phyloP scores from a whole-genome alignment of 176 grass and related monocot genomes.

The Sorghum bicolor region DNA sequence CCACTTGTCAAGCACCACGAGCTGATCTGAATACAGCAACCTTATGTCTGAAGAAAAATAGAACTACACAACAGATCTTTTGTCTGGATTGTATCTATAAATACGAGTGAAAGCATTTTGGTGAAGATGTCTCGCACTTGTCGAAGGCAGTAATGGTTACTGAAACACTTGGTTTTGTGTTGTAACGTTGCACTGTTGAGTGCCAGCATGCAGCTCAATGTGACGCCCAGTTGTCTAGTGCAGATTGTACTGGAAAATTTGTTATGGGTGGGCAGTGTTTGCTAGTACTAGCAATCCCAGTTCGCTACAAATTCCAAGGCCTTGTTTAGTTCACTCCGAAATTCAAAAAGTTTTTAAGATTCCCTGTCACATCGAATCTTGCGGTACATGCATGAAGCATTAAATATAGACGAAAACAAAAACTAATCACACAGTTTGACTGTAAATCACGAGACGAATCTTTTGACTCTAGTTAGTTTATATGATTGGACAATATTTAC shows the following conservation, averaged over 20 bases:
- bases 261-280: background rate
- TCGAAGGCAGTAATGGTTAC: background rate
- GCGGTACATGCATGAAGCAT: no score
- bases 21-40: conserved; percentile 1
- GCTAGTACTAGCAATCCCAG: no score
- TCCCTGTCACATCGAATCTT: no score
- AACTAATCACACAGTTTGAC: no score
- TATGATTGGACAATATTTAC: no score
- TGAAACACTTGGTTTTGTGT: background rate
- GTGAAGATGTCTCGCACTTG: background rate
- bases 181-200: background rate
- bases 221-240: background rate
- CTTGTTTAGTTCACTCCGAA: no score
- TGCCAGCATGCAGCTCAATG: background rate
- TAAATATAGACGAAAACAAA: no score
- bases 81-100: conserved; percentile 21
- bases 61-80: background rate
- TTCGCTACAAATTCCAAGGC: no score
- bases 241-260: background rate
- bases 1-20: conserved; percentile 10
- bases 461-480: no score
- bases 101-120: background rate
- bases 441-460: no score
- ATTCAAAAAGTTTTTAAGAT: no score
- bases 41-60: background rate